A percentile compares a stretch with the other conserved stretches of the same genome.
These are phyloP conservation scores for Ceratocystis papillata DNA, from an alignment of 2,329 filamentous ascomycete genomes.

Conservation along the genomic window DNA sequence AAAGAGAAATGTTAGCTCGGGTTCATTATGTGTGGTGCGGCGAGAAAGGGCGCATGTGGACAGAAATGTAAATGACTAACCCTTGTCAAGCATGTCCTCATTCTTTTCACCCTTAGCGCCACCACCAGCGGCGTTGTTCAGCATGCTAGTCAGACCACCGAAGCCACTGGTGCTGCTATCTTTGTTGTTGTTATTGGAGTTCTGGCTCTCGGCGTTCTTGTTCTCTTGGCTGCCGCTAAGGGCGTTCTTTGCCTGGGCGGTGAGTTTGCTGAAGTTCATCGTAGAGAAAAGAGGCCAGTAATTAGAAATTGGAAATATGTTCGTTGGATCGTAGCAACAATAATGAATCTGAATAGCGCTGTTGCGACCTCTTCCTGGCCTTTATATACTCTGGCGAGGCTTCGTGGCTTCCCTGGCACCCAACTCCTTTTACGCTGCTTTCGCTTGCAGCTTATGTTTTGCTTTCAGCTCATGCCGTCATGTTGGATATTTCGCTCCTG, in stretches of 20 bases:
- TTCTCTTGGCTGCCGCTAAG: constrained; percentile 13
- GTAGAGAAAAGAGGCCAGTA: background rate
- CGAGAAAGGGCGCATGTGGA: background rate
- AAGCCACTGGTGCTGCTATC: constrained; percentile 35
- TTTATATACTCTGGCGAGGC: constrained; percentile 1
- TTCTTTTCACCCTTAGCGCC: constrained; percentile 67
- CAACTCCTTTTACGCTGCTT: background rate
- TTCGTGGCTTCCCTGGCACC: background rate
- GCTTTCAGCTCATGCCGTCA: constrained; percentile 15
- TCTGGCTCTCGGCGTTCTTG: constrained; percentile 24
- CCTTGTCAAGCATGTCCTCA: constrained; percentile 73
- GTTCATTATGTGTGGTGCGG: background rate
- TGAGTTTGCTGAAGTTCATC: constrained; percentile 24
- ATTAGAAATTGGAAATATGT: background rate
- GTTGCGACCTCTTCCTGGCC: background rate
- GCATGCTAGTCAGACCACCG: constrained; percentile 54
- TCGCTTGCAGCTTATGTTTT: constrained; percentile 4
- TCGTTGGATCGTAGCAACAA: background rate
- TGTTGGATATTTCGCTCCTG: background rate
- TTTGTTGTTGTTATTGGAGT: constrained; percentile 29
- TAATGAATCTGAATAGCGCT: background rate
- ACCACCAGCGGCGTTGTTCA: constrained; percentile 62
- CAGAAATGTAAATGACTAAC: constrained; percentile 34
- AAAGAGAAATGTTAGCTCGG: background rate
- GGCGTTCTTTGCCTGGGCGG: constrained; percentile 25